A percentile compares a stretch with the other conserved stretches of the same genome.
Evolutionary conservation across 129 eudicot species (phyloP).

Genomic region (Arctium lappa): DNA sequence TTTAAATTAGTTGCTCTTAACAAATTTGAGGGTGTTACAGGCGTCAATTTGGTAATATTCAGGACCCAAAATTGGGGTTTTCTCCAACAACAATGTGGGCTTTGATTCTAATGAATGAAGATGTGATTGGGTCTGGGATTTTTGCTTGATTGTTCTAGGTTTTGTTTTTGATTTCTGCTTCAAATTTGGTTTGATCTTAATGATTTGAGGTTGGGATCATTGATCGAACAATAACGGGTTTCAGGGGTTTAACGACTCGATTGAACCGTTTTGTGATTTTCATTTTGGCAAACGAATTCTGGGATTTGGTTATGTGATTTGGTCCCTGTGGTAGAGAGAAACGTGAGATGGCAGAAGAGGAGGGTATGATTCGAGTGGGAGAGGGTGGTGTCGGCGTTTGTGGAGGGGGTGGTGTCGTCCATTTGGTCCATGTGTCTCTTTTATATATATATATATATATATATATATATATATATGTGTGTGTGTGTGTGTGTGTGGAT

Average conservation of each 20-base stretch:
- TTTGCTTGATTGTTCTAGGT: slow-evolving; percentile 27
- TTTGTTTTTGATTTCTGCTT: slow-evolving; percentile 34
- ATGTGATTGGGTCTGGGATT: slow-evolving; percentile 18
- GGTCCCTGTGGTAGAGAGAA: too few species aligned
- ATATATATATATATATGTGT: too few species aligned
- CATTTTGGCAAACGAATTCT: slow-evolving; percentile 10
- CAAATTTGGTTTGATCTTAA: slow-evolving; percentile 10
- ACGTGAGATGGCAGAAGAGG: too few species aligned
- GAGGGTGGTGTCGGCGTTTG: too few species aligned
- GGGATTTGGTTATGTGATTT: neutral
- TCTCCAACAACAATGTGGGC: slow-evolving; percentile 29
- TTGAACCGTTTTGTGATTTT: slow-evolving; percentile 41
- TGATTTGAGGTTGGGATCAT: slow-evolving; percentile 12
- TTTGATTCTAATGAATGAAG: slow-evolving; percentile 16
- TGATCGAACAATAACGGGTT: slow-evolving; percentile 1
- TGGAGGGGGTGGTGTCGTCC: too few species aligned
- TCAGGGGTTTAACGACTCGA: slow-evolving; percentile 33
- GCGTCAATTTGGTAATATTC: slow-evolving; percentile 83
- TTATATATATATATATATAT: too few species aligned
- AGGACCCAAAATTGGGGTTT: slow-evolving; percentile 38
- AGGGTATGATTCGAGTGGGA: too few species aligned
- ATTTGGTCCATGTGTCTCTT: too few species aligned
- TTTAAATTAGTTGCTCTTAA: too few species aligned
- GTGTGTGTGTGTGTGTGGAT: too few species aligned
- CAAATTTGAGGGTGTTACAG: neutral